Base-by-base conservation (phyloP, 2,329 filamentous ascomycete genomes). In the Arthrobotrys entomopaga region DNA sequence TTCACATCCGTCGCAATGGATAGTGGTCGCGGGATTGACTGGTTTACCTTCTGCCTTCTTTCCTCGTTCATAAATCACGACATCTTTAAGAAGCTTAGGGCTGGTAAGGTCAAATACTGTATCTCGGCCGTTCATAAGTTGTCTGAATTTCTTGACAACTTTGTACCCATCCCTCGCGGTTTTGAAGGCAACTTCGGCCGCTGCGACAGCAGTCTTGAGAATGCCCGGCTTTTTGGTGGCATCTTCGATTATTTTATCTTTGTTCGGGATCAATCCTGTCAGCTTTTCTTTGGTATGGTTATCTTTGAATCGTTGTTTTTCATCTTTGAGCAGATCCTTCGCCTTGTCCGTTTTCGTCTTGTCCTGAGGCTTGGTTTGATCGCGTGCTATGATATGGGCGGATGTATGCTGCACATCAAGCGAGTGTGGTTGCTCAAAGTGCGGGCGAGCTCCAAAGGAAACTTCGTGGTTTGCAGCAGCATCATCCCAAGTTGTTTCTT, bases 401-500 rank as follows among this genome's bases (percentile, higher is more conserved):
- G 34, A 16, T 34, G 50, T 15, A 5, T 54, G 24, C 20, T 8
- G n/a, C 1, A 3, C 15, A 19, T 38, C 24, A 5, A 16, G 20
- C 2, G 16, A 16, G 15, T 29, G 11, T 11, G 20, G 20, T 26
- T 56, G 24, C n/a, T 57, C 10, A 20, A 5, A 26, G 19, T 57
- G 29, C 19, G 56, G 22, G 40, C 22, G 8, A 49, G 46, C 60
- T 10, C 54, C 48, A 15, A 69, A 38, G 2, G n/a, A 29, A 43
- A 70, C 53, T 10, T 63, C 42, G 43, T 63, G 57, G 15, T 40
- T 70, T 5, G 40, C 42, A 8, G 65, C 65, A 8, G 52, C 59
- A 10, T 63, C 50, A 15, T 61, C 60, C 65, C 65, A 70, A 3
- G 65, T 49, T 8, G 52, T 57, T 2, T 22, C 13, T 22, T 66